Conservation (phyloP, 2,329 filamentous ascomycete species). For the Trichophyton simii region DNA sequence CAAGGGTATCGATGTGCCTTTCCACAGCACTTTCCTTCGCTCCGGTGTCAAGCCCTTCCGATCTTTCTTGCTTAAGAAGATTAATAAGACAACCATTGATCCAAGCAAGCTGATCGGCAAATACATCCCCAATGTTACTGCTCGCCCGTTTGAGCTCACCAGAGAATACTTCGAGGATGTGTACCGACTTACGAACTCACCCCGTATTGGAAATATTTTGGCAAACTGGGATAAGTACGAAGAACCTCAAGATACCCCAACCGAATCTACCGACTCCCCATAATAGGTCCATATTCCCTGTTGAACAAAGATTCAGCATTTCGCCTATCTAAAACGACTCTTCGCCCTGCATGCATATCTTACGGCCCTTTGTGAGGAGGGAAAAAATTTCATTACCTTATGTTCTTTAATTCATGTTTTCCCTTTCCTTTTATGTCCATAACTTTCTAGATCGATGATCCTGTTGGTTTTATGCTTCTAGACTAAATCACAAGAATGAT, state of each 20-base stretch:
- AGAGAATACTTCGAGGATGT: constrained; percentile 99
- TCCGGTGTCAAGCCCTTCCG: constrained; percentile 98
- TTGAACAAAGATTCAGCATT: neutral
- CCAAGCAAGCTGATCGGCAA: constrained; percentile 93
- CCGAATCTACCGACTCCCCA: neutral
- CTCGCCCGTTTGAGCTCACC: constrained; percentile 84
- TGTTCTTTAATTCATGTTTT: neutral
- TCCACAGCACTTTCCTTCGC: constrained; percentile 96
- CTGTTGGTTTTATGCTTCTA: neutral
- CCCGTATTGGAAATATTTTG: constrained; percentile 44
- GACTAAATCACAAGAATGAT: neutral
- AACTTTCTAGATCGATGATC: neutral
- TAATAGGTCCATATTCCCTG: neutral
- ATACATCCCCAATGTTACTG: constrained; percentile 98
- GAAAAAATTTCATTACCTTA: neutral
- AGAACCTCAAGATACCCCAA: constrained; percentile 19
- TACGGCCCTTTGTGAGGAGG: neutral
- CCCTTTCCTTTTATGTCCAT: neutral
- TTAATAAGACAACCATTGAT: constrained; percentile 97
- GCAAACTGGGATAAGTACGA: constrained; percentile 75
- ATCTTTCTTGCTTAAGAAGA: constrained; percentile 97
- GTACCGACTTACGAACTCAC: constrained; percentile 77
- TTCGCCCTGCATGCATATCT: neutral
- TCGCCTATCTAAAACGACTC: neutral
- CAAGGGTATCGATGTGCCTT: constrained; percentile 93